A percentile compares a stretch with the other conserved stretches of the same genome.
Evolutionary conservation across 805 yeast species (phyloP).

Genomic region (Blastobotrys muscicola): DNA sequence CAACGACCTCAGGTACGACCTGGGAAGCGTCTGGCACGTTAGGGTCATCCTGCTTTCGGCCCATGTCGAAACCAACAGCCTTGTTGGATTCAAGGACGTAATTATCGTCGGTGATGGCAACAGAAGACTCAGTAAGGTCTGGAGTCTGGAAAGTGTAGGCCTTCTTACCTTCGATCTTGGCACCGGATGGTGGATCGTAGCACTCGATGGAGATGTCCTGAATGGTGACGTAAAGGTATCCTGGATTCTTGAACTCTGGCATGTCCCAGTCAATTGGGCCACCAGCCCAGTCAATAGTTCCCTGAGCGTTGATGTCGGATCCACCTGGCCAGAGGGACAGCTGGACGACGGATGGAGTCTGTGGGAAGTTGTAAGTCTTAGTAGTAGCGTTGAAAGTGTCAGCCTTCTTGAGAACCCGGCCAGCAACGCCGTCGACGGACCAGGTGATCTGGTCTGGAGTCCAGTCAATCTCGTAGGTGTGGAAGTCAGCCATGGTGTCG

Average conservation of each 20-base stretch:
- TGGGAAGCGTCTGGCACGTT: conserved; percentile 10
- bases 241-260: conserved; percentile 58
- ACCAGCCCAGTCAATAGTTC: conserved; percentile 76
- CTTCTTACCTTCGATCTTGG: conserved; percentile 35
- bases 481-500: conserved; percentile 59
- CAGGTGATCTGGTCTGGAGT: conserved; percentile 59
- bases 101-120: conserved; percentile 53
- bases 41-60: conserved; percentile 16
- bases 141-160: conserved; percentile 49
- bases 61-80: conserved; percentile 28
- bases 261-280: conserved; percentile 80
- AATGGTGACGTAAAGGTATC: conserved; percentile 66
- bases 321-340: conserved; percentile 50
- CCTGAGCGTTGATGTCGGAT: conserved; percentile 38
- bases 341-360: conserved; percentile 78
- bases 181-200: conserved; percentile 59
- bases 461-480: conserved; percentile 77
- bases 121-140: conserved; percentile 33
- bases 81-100: conserved; percentile 25
- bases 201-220: conserved; percentile 53
- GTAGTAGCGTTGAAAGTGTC: conserved; percentile 51
- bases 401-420: conserved; percentile 52
- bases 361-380: conserved; percentile 69
- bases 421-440: conserved; percentile 59
- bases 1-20: conserved; percentile 8